Percentiles rank a stretch among this genome's conserved stretches.
phyloP scores from a whole-genome alignment of 176 grass and related monocot genomes.

The Echinochloa phyllopogon region DNA sequence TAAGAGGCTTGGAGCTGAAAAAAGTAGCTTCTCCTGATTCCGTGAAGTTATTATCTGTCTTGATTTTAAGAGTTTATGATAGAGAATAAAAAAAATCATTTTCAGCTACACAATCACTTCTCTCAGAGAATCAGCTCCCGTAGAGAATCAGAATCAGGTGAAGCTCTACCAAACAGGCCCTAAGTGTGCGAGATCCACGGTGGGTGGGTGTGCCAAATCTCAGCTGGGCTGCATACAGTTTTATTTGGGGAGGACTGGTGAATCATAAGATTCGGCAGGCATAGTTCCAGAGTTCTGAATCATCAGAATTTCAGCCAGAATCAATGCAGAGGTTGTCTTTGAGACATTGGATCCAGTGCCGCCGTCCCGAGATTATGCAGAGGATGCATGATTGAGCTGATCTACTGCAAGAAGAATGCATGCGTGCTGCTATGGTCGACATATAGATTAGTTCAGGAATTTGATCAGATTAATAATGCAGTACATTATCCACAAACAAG shows the following conservation, averaged over 20 bases:
- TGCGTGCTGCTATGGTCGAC: not conserved
- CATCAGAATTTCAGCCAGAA: slow-evolving; percentile 29
- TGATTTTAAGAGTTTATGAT: too few species aligned
- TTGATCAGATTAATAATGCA: slow-evolving; percentile 24
- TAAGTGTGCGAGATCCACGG: too few species aligned
- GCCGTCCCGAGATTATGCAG: not conserved
- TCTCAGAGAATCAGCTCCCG: too few species aligned
- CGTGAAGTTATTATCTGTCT: too few species aligned
- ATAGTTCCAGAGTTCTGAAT: slow-evolving; percentile 38
- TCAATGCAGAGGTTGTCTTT: slow-evolving; percentile 37
- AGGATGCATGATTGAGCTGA: slow-evolving; percentile 5
- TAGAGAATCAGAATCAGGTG: too few species aligned
- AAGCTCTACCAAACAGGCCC: too few species aligned
- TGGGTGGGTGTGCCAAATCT: slow-evolving; percentile 7
- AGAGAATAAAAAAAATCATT: too few species aligned
- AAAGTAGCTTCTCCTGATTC: too few species aligned
- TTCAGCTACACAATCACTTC: too few species aligned
- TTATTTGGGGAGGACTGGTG: slow-evolving; percentile 22
- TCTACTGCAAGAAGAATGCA: slow-evolving; percentile 22
- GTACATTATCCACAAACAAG: not conserved
- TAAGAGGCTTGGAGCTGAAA: too few species aligned
- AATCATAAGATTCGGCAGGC: slow-evolving; percentile 10
- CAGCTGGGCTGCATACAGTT: slow-evolving; percentile 16
- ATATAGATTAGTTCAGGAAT: not conserved
- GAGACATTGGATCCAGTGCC: slow-evolving; percentile 33